Evolutionary conservation across 306 rosid genomes (phyloP).

Genomic region (Alnus glutinosa): DNA sequence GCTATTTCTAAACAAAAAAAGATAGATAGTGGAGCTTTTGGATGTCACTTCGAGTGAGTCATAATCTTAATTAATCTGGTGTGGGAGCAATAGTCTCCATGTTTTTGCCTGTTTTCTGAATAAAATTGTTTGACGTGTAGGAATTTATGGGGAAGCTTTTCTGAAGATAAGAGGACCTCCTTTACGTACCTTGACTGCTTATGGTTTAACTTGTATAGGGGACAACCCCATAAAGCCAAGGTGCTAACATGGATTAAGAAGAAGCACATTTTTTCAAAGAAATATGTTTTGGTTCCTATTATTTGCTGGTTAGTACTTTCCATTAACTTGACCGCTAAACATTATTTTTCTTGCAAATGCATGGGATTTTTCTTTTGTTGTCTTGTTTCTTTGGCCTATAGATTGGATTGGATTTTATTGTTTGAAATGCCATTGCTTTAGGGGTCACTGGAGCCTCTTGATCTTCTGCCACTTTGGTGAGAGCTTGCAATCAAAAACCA

Average conservation of each 20-base stretch:
- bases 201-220: constrained; percentile 63
- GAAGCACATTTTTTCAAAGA: constrained; percentile 60
- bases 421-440: constrained; percentile 32
- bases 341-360: constrained; percentile 7
- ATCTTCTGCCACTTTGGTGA: constrained; percentile 77
- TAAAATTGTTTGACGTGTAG: constrained; percentile 39
- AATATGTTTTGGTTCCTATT: constrained; percentile 82
- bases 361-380: background rate
- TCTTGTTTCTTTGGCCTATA: background rate
- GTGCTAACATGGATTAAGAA: constrained; percentile 71
- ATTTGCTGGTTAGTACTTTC: constrained; percentile 65
- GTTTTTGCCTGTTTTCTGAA: constrained; percentile 23
- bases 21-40: constrained; percentile 55
- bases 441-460: constrained; percentile 83
- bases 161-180: constrained; percentile 55
- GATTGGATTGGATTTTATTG: constrained; percentile 4
- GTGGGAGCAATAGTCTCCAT: constrained; percentile 5
- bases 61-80: constrained; percentile 9
- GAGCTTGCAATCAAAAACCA: constrained; percentile 41
- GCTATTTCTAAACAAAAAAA: constrained; percentile 24
- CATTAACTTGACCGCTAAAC: background rate
- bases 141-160: constrained; percentile 59
- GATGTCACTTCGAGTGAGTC: constrained; percentile 57
- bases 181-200: constrained; percentile 64
- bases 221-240: constrained; percentile 41